A percentile compares a stretch with the other conserved stretches of the same genome.
phyloP scores from a whole-genome alignment of 176 grass and related monocot genomes.

The Thinopyrum elongatum region DNA sequence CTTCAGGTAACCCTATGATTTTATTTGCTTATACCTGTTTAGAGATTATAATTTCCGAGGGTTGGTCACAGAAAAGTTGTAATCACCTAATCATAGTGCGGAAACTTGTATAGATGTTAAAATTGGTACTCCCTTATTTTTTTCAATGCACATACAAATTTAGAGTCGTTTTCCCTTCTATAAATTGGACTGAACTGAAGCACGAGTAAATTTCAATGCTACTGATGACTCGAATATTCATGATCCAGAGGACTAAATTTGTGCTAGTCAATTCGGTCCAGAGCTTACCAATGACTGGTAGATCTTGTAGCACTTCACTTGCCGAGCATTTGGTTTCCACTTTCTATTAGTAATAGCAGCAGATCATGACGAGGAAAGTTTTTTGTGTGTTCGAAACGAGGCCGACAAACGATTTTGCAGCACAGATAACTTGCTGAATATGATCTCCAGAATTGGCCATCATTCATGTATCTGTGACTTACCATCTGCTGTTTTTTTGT shows the following conservation, averaged over 20 bases:
- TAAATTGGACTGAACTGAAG: not conserved
- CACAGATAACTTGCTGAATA: not conserved
- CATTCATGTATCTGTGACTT: not conserved
- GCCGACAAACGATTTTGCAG: not conserved
- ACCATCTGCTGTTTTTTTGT: not conserved
- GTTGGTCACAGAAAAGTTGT: not conserved
- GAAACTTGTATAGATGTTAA: not conserved
- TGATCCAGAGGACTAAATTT: not conserved
- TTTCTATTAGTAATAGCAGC: not conserved
- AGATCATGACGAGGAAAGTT: not conserved
- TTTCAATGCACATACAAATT: not conserved
- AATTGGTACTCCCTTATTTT: not conserved
- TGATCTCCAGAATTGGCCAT: not conserved
- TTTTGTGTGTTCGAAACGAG: not conserved
- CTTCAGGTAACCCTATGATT: not conserved
- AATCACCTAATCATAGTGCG: not conserved
- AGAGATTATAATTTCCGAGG: not conserved
- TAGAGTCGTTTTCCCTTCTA: not conserved
- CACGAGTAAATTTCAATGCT: not conserved
- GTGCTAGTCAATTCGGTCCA: not conserved
- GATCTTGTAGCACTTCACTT: not conserved
- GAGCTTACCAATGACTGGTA: not conserved
- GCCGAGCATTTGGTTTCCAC: not conserved
- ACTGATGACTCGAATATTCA: too few species aligned
- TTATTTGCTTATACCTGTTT: not conserved